phyloP scores from a whole-genome alignment of 2,329 filamentous ascomycete genomes.

The Dissoconium aciculare region DNA sequence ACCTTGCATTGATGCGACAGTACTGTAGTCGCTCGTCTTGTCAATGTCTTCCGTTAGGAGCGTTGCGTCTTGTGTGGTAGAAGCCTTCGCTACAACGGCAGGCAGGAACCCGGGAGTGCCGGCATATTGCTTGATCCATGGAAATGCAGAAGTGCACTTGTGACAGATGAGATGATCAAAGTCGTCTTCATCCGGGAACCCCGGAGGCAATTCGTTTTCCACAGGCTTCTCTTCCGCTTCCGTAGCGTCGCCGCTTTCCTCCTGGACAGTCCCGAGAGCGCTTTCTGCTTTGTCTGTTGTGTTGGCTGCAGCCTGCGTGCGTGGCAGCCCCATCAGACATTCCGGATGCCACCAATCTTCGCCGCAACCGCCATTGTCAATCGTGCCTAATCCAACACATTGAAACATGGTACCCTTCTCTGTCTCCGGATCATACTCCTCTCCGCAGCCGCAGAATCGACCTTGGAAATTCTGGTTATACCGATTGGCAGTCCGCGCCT shows the following conservation, averaged over 20 bases:
- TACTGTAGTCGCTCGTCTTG: not conserved
- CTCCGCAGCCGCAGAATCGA: slow-evolving; percentile 75
- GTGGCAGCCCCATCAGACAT: slow-evolving; percentile 67
- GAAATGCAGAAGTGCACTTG: slow-evolving; percentile 74
- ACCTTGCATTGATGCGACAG: not conserved
- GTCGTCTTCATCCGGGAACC: slow-evolving; percentile 76
- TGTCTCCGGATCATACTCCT: slow-evolving; percentile 73
- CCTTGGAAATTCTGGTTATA: slow-evolving; percentile 97
- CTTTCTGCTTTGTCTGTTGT: slow-evolving; percentile 13
- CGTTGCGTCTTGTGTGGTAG: not conserved
- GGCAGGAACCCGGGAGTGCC: slow-evolving; percentile 64
- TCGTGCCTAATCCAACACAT: slow-evolving; percentile 69
- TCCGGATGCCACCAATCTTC: slow-evolving; percentile 98
- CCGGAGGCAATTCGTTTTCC: slow-evolving; percentile 44
- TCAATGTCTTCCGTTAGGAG: not conserved
- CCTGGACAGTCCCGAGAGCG: slow-evolving; percentile 16
- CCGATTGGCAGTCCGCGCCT: slow-evolving; percentile 56
- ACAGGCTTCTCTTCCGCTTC: slow-evolving; percentile 47
- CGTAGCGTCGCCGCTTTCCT: slow-evolving; percentile 22
- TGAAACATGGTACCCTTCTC: slow-evolving; percentile 98
- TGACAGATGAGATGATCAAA: slow-evolving; percentile 90
- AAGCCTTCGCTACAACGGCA: slow-evolving; percentile 41
- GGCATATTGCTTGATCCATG: slow-evolving; percentile 85
- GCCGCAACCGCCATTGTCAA: slow-evolving; percentile 74
- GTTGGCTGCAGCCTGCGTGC: slow-evolving; percentile 40